Evolutionary conservation across 2,329 filamentous ascomycete species (phyloP), one percentile per base, ranked within the genome.

Genomic region (Pseudonectria buxi): DNA sequence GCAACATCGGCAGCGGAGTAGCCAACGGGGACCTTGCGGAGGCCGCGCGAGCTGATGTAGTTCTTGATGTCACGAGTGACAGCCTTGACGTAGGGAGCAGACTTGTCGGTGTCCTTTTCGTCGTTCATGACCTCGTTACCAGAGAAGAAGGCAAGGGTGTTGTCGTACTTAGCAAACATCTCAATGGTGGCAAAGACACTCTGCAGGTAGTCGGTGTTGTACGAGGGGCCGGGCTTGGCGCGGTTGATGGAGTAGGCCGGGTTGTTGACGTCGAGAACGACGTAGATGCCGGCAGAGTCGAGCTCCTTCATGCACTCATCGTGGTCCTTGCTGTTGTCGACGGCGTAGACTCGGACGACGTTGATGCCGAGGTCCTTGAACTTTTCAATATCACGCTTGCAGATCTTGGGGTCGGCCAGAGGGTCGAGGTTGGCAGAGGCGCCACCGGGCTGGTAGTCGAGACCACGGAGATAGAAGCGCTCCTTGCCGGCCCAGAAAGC

Each of bases 281-380:
- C 76, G 71, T 95, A 95, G 70, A 95, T 95, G 53, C 86, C 86
- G 44, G 86, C 88, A 53, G 84, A 83, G 34, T 78, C 81, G 42
- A 95, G 73, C 30, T 75, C 71, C 41, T 72, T 68, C 89, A 95
- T 95, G 71, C 89, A 95, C 44, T 78, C 74, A 53, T 89, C 81
- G 66, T 95, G 89, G 61, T 82, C 65, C 50, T 71, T 67, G 33
- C 80, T 81, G 74, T 95, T 95, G 71, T 95, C 89, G 49, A 94
- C 81, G 12, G 83, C 87, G 74, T 95, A 95, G 43, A 95, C 84
- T 62, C 89, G 88, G 57, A 95, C 72, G 16, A 87, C 88, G 72
- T 95, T 95, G 65, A 95, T 69, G 32, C 88, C 87, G 33, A 95
- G 72, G 48, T 87, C 76, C 69, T 86, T 76, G 78, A 95, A 94